Evolutionary conservation across 169 alveolate species (phyloP).

Genomic region (Plasmodium chabaudi): DNA sequence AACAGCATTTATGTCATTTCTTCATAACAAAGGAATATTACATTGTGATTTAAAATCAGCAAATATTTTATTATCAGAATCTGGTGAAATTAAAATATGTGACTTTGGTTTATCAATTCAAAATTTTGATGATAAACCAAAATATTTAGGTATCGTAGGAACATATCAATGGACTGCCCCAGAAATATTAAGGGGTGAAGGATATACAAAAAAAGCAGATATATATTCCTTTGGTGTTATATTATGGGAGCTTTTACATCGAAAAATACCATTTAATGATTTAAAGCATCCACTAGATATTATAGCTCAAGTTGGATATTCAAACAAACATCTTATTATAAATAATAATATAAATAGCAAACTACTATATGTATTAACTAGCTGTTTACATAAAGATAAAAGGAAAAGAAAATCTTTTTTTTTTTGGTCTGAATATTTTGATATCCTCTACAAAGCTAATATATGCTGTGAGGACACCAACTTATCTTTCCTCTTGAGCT

Average conservation of each 20-base stretch:
- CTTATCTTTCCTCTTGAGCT: background rate
- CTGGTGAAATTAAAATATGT: conserved; percentile 90
- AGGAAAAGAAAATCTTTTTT: conserved; percentile 55
- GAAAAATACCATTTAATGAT: conserved; percentile 85
- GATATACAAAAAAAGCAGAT: conserved; percentile 87
- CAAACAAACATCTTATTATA: conserved; percentile 32
- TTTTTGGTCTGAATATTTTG: conserved; percentile 72
- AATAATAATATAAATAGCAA: conserved; percentile 13
- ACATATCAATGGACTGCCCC: conserved; percentile 90
- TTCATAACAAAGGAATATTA: conserved; percentile 88
- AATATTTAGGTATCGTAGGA: conserved; percentile 83
- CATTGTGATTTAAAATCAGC: conserved; percentile 90
- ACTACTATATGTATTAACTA: conserved; percentile 24
- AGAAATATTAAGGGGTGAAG: conserved; percentile 85
- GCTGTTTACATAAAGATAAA: conserved; percentile 49
- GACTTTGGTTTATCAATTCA: conserved; percentile 90
- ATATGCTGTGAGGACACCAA: background rate
- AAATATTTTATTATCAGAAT: conserved; percentile 86
- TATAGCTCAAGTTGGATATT: conserved; percentile 81
- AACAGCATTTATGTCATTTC: conserved; percentile 84
- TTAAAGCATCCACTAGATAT: conserved; percentile 77
- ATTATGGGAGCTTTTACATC: conserved; percentile 87
- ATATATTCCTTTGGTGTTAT: conserved; percentile 89
- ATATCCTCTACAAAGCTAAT: conserved; percentile 7
- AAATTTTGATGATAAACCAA: conserved; percentile 76